Evolutionary conservation across 2,329 filamentous ascomycete species (phyloP).

Genomic region (Sclerotinia trifoliorum): DNA sequence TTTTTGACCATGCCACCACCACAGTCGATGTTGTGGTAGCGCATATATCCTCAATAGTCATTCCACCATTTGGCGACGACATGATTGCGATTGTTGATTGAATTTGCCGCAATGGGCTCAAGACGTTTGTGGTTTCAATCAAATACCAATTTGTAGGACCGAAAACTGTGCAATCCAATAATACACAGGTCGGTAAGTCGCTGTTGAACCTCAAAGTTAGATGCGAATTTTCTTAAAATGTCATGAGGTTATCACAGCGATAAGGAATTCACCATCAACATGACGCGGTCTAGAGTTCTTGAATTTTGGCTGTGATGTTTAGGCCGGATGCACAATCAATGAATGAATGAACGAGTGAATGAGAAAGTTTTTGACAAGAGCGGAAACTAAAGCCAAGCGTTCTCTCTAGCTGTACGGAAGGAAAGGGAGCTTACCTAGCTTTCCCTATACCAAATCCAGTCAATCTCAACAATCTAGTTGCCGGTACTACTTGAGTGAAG

Average conservation of each 20-base stretch:
- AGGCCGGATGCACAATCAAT: not conserved
- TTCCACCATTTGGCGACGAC: conserved; percentile 30
- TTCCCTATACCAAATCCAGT: no score
- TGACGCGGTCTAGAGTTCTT: conserved; percentile 1
- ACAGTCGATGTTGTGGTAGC: conserved; percentile 30
- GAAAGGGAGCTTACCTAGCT: not conserved
- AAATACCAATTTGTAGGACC: not conserved
- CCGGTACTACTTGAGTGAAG: not conserved
- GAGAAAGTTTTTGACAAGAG: not conserved
- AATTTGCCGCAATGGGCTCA: conserved; percentile 15
- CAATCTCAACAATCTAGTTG: no score
- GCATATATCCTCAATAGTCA: conserved; percentile 39
- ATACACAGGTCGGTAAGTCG: not conserved
- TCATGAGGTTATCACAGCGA: not conserved
- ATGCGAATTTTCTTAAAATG: not conserved
- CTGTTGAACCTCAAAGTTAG: not conserved
- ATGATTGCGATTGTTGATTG: conserved; percentile 22
- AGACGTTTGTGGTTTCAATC: not conserved
- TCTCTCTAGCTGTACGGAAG: not conserved
- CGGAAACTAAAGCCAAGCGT: not conserved
- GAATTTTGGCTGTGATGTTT: not conserved
- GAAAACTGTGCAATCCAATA: not conserved
- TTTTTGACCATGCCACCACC: conserved; percentile 36
- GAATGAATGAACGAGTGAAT: no score
- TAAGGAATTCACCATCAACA: conserved; percentile 1